A percentile compares a stretch with the other conserved stretches of the same genome.
Conservation (phyloP, 306 rosid genomes). For the Acacia melanoxylon region DNA sequence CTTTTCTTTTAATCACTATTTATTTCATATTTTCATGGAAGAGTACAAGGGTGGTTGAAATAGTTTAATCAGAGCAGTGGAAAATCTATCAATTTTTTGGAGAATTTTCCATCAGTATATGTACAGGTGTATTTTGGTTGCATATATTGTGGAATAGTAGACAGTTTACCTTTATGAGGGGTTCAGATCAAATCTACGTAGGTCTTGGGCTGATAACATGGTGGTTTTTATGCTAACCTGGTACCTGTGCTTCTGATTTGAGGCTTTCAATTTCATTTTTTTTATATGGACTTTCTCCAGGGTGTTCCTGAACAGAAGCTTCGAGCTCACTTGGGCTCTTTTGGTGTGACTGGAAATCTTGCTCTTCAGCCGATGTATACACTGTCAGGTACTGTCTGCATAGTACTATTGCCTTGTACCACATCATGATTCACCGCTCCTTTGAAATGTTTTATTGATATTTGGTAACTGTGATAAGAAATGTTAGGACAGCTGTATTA, state of each 20-base stretch:
- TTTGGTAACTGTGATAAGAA: not conserved
- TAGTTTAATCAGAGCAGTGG: not conserved
- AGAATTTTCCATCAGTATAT: not conserved
- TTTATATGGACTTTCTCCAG: slow-evolving; percentile 47
- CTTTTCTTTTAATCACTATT: slow-evolving; percentile 17
- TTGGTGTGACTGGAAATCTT: slow-evolving; percentile 99
- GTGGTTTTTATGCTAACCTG: not conserved
- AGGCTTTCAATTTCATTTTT: slow-evolving; percentile 22
- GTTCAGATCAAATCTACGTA: not conserved
- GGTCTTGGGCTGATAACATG: slow-evolving; percentile 10
- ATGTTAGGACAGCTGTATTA: not conserved
- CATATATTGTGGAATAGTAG: not conserved
- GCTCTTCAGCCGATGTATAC: slow-evolving; percentile 99
- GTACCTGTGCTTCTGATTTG: slow-evolving; percentile 16
- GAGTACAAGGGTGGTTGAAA: slow-evolving; percentile 22
- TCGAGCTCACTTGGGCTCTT: slow-evolving; percentile 89
- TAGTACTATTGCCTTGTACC: not conserved
- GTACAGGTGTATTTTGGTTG: slow-evolving; percentile 1
- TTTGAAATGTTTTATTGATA: not conserved
- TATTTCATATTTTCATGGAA: not conserved
- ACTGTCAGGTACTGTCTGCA: slow-evolving; percentile 70
- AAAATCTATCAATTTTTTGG: not conserved
- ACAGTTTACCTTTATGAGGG: slow-evolving; percentile 6
- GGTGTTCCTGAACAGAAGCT: slow-evolving; percentile 99
- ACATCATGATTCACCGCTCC: not conserved